Conservation (phyloP, 2,329 filamentous ascomycete genomes). For the Colletotrichum ledebouriae region DNA sequence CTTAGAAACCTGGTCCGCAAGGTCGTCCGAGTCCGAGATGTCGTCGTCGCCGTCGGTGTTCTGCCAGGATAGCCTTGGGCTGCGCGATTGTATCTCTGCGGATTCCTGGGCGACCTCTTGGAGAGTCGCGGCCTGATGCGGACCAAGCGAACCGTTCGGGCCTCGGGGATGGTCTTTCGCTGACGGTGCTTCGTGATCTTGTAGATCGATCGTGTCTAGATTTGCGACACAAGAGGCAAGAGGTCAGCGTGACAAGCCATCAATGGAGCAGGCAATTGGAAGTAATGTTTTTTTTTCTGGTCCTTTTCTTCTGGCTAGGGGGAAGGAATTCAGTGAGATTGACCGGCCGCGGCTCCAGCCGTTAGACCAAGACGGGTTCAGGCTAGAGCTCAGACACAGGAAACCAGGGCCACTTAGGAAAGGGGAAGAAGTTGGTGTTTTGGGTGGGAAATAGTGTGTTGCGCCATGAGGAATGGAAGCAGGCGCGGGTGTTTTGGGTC, state of each 20-base stretch:
- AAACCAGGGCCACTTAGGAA: conserved; percentile 34
- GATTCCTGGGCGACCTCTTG: conserved; percentile 84
- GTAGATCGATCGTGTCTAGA: conserved; percentile 93
- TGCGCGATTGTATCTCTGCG: conserved; percentile 77
- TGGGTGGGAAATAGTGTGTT: conserved; percentile 31
- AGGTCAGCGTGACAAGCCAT: conserved; percentile 40
- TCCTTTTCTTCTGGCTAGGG: conserved; percentile 16
- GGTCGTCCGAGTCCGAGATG: conserved; percentile 60
- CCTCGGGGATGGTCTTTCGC: conserved; percentile 80
- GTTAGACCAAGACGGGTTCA: conserved; percentile 40
- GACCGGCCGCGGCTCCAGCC: conserved; percentile 39
- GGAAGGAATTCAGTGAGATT: conserved; percentile 38
- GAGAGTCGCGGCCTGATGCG: conserved; percentile 88
- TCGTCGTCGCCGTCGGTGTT: conserved; percentile 56
- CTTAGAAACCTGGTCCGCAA: conserved; percentile 56
- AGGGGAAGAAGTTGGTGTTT: conserved; percentile 33
- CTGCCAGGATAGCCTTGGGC: conserved; percentile 71
- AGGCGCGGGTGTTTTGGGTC: conserved; percentile 40
- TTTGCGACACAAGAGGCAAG: conserved; percentile 27
- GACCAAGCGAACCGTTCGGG: conserved; percentile 62
- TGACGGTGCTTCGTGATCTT: conserved; percentile 84
- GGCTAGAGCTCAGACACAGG: conserved; percentile 40
- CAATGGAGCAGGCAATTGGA: conserved; percentile 9
- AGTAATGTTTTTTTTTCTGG: neutral
- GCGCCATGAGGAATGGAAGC: conserved; percentile 39